A percentile compares a stretch with the other conserved stretches of the same genome.
phyloP scores from a whole-genome alignment of 805 yeast genomes.

The Kluyveromyces dobzhanskii region DNA sequence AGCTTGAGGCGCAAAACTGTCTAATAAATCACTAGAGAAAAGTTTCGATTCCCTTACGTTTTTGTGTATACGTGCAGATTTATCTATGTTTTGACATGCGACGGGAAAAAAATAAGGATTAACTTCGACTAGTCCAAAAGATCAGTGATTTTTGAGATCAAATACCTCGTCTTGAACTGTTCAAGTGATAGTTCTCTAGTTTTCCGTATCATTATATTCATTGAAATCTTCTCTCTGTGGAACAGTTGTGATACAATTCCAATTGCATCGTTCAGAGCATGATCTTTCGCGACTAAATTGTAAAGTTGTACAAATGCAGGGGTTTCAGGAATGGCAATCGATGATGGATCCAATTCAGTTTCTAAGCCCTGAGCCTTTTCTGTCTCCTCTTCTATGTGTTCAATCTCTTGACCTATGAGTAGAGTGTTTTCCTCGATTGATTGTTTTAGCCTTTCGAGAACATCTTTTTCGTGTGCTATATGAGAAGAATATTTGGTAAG shows the following conservation, averaged over 20 bases:
- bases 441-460: slow-evolving; percentile 19
- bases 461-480: slow-evolving; percentile 23
- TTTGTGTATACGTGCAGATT: too few species aligned
- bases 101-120: too few species aligned
- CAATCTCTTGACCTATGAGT: slow-evolving; percentile 24
- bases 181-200: slow-evolving; percentile 53
- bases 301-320: slow-evolving; percentile 45
- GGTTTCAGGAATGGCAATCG: slow-evolving; percentile 42
- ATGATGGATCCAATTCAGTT: slow-evolving; percentile 33
- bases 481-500: not conserved
- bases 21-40: too few species aligned
- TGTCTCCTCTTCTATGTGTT: slow-evolving; percentile 24
- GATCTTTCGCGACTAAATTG: slow-evolving; percentile 49
- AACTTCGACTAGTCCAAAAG: slow-evolving; percentile 8
- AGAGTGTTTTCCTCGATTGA: slow-evolving; percentile 24
- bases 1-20: too few species aligned
- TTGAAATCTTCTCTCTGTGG: slow-evolving; percentile 12
- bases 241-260: slow-evolving; percentile 34
- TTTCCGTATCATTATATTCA: slow-evolving; percentile 28
- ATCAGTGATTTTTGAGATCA: slow-evolving; percentile 34
- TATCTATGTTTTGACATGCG: too few species aligned
- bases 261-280: slow-evolving; percentile 63
- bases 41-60: too few species aligned
- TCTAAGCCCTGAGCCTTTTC: slow-evolving; percentile 24
- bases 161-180: slow-evolving; percentile 47